Evolutionary conservation across 1,284 basidiomycete species (phyloP).

Genomic region (Thelephora terrestris): DNA sequence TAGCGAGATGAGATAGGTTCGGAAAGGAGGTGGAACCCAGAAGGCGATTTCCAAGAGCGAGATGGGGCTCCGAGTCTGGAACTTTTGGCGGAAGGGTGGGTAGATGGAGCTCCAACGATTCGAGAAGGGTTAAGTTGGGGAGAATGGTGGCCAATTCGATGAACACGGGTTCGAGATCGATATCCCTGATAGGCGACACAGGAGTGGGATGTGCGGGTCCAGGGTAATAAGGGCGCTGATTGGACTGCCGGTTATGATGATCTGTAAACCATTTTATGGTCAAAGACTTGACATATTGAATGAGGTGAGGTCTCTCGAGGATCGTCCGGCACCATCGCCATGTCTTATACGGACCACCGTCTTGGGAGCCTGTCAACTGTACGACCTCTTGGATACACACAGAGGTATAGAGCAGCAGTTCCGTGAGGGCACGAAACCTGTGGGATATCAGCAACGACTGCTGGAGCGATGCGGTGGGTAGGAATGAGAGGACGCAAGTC

Average conservation of each 20-base stretch:
- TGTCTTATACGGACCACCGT: conserved; percentile 29
- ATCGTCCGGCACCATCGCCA: conserved; percentile 44
- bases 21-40: conserved; percentile 19
- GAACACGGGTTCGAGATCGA: conserved; percentile 18
- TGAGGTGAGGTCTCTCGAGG: conserved; percentile 32
- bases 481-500: conserved; percentile 34
- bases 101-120: conserved; percentile 46
- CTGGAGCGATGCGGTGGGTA: conserved; percentile 31
- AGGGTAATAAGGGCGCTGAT: conserved; percentile 3
- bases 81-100: conserved; percentile 23
- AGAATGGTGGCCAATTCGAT: conserved; percentile 30
- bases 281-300: conserved; percentile 34
- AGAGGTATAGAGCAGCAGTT: conserved; percentile 45
- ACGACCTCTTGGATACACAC: conserved; percentile 35
- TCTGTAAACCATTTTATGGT: conserved; percentile 44
- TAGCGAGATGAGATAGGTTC: conserved; percentile 27
- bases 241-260: conserved; percentile 15
- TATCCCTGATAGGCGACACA: conserved; percentile 4
- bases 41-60: conserved; percentile 41
- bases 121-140: conserved; percentile 31
- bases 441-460: conserved; percentile 34
- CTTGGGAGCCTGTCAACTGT: not conserved
- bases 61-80: conserved; percentile 33
- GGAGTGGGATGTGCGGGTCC: not conserved
- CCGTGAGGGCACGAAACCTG: conserved; percentile 43